Percentiles rank a stretch among this genome's conserved stretches.
These are phyloP conservation scores for Corylus americana DNA, from an alignment of 306 rosid species.

Conservation along the genomic window DNA sequence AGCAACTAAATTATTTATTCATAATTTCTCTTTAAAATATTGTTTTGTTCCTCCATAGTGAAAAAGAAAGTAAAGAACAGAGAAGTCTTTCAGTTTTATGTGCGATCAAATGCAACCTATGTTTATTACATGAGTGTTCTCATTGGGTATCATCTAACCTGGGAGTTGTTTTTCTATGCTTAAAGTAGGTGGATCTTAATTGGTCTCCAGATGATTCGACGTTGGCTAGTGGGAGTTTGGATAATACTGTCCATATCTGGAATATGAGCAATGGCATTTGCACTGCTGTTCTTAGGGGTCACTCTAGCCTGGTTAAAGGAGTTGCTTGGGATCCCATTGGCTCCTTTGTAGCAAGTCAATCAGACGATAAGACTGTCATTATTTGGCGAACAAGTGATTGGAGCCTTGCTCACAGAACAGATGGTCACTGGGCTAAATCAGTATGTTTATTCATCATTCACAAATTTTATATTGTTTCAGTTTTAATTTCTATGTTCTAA, in stretches of 20 bases:
- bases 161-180: conserved; percentile 63
- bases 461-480: conserved; percentile 11
- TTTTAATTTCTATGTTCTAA: conserved; percentile 40
- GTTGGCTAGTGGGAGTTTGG: conserved; percentile 97
- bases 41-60: background rate
- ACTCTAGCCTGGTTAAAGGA: conserved; percentile 96
- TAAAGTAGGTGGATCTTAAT: conserved; percentile 99
- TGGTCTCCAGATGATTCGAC: conserved; percentile 98
- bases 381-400: conserved; percentile 98
- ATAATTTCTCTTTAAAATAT: background rate
- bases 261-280: conserved; percentile 94
- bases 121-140: conserved; percentile 14
- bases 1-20: background rate
- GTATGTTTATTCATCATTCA: conserved; percentile 50
- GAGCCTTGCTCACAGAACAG: conserved; percentile 98
- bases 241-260: conserved; percentile 93
- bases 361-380: conserved; percentile 97
- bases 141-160: conserved; percentile 50
- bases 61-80: background rate
- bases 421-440: conserved; percentile 96
- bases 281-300: conserved; percentile 98
- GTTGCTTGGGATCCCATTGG: conserved; percentile 99
- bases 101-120: conserved; percentile 10
- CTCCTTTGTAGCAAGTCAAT: conserved; percentile 95
- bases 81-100: background rate